Conservation (phyloP, 2,329 filamentous ascomycete species). For the Lizonia empirigonia region DNA sequence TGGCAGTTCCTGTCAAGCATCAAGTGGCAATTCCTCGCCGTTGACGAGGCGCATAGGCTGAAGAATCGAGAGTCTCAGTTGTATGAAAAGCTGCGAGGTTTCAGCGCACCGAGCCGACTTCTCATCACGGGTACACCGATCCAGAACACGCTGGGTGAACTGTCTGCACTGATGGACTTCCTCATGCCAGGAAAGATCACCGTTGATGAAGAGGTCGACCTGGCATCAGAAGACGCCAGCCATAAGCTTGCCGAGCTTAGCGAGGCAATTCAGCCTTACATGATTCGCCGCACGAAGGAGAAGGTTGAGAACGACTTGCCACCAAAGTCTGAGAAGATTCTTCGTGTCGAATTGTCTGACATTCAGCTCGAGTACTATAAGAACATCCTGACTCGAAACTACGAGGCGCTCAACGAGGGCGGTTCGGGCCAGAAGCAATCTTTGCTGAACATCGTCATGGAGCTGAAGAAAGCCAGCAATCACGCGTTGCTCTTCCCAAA, state of each 20-base stretch:
- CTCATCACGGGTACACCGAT: constrained; percentile 97
- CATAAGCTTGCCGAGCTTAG: constrained; percentile 87
- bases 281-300: constrained; percentile 93
- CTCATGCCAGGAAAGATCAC: constrained; percentile 91
- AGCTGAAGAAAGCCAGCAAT: constrained; percentile 98
- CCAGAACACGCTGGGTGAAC: constrained; percentile 92
- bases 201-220: constrained; percentile 90
- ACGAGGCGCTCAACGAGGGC: constrained; percentile 89
- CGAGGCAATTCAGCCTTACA: constrained; percentile 86
- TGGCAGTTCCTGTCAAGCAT: constrained; percentile 82
- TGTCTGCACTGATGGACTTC: constrained; percentile 93
- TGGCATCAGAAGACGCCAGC: constrained; percentile 79
- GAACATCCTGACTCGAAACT: constrained; percentile 96
- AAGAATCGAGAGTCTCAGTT: constrained; percentile 97
- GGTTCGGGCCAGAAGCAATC: constrained; percentile 92
- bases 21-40: constrained; percentile 96
- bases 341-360: constrained; percentile 94
- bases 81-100: constrained; percentile 82
- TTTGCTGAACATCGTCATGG: constrained; percentile 98
- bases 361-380: constrained; percentile 98
- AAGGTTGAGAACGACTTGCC: constrained; percentile 96
- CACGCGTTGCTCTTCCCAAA: constrained; percentile 98
- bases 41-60: constrained; percentile 94
- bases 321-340: constrained; percentile 98
- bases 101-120: constrained; percentile 85